Evolutionary conservation across 2,329 filamentous ascomycete species (phyloP).

Genomic region (Trichoderma atroviride): DNA sequence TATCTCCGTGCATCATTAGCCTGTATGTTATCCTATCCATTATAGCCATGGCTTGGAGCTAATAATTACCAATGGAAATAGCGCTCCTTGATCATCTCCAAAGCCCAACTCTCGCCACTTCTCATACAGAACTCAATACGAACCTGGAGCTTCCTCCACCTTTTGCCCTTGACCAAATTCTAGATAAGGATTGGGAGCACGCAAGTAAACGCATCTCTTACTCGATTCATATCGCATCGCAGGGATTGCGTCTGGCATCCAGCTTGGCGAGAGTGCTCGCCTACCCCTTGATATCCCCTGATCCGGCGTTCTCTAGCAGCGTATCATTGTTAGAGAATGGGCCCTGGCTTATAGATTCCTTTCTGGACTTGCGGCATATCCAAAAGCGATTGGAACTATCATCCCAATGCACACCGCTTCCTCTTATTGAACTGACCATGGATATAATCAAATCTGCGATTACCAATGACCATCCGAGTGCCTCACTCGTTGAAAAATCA

Average conservation of each 20-base stretch:
- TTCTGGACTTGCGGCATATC: constrained; percentile 47
- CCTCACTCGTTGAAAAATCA: constrained; percentile 41
- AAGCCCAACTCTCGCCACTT: constrained; percentile 35
- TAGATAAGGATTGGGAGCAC: constrained; percentile 34
- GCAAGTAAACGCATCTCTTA: constrained; percentile 43
- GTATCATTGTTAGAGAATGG: constrained; percentile 45
- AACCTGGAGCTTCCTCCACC: constrained; percentile 45
- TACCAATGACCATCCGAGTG: constrained; percentile 27
- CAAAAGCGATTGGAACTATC: constrained; percentile 44
- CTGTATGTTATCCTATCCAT: constrained; percentile 41
- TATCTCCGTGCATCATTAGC: constrained; percentile 55
- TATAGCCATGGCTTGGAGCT: not conserved
- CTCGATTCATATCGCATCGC: constrained; percentile 43
- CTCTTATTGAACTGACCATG: constrained; percentile 43
- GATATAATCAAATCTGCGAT: constrained; percentile 37
- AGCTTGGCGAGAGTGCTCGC: constrained; percentile 50
- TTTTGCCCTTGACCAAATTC: constrained; percentile 42
- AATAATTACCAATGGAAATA: constrained; percentile 26
- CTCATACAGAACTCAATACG: constrained; percentile 35
- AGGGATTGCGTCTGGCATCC: constrained; percentile 51
- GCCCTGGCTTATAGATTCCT: constrained; percentile 55
- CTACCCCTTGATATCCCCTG: constrained; percentile 43
- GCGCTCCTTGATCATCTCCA: constrained; percentile 42
- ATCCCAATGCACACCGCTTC: constrained; percentile 38
- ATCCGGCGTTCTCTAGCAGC: constrained; percentile 37